Conservation (phyloP, 1,284 basidiomycete species). For the Termitomyces sp. region DNA sequence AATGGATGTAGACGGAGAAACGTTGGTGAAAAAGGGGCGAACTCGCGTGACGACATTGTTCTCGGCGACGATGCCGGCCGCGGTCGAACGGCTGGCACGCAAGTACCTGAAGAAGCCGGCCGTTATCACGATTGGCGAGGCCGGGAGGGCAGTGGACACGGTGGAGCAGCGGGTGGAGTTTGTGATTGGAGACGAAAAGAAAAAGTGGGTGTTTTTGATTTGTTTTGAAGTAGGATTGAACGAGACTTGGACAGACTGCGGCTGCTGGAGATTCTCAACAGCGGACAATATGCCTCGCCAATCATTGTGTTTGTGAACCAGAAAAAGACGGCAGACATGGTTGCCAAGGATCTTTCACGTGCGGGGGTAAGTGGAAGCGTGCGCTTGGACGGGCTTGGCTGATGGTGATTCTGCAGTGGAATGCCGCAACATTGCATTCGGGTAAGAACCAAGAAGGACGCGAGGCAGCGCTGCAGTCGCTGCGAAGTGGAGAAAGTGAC, state of each 20-base stretch:
- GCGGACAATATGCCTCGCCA: constrained; percentile 75
- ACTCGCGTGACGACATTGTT: constrained; percentile 90
- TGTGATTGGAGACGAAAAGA: constrained; percentile 88
- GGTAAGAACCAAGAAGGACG: constrained; percentile 97
- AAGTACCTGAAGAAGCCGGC: constrained; percentile 94
- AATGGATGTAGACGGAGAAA: constrained; percentile 65
- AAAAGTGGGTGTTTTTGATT: constrained; percentile 57
- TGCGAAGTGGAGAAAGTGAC: constrained; percentile 81
- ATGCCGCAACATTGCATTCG: constrained; percentile 86
- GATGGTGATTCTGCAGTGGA: constrained; percentile 52
- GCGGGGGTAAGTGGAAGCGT: constrained; percentile 52
- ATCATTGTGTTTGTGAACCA: constrained; percentile 99
- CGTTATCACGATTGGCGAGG: constrained; percentile 95
- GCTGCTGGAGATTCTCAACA: constrained; percentile 88
- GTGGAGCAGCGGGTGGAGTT: constrained; percentile 98
- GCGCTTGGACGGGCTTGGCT: constrained; percentile 13
- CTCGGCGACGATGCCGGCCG: constrained; percentile 97
- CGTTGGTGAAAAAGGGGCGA: constrained; percentile 65
- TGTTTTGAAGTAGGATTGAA: background rate
- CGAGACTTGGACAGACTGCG: constrained; percentile 48
- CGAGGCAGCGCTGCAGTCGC: constrained; percentile 83
- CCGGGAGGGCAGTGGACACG: constrained; percentile 95
- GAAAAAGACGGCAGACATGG: constrained; percentile 97
- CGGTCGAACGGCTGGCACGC: constrained; percentile 89
- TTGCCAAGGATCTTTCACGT: constrained; percentile 86